Evolutionary conservation across 495 filamentous ascomycete genomes (phyloP).

Genomic region (Xylaria cubensis): DNA sequence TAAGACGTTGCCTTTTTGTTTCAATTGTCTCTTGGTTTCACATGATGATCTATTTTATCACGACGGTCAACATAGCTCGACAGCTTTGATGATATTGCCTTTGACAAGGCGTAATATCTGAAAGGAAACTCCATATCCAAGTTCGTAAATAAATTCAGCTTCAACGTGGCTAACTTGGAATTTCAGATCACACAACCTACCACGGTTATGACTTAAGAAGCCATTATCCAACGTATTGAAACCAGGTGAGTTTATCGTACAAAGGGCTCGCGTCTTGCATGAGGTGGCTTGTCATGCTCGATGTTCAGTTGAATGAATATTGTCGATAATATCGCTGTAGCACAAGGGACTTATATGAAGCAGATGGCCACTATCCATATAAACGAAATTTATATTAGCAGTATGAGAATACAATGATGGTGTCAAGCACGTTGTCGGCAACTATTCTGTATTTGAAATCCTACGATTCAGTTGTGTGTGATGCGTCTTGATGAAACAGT

Average conservation of each 20-base stretch:
- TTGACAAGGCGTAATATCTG: conserved; percentile 83
- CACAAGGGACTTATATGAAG: not conserved
- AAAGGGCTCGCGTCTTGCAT: not conserved
- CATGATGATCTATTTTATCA: conserved; percentile 86
- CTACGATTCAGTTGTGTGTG: not conserved
- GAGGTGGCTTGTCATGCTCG: not conserved
- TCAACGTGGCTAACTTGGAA: conserved; percentile 12
- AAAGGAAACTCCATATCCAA: conserved; percentile 41
- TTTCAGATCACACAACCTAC: not conserved
- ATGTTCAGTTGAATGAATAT: not conserved
- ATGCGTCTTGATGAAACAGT: not conserved
- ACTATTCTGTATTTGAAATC: not conserved
- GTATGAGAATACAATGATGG: not conserved
- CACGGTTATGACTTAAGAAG: not conserved
- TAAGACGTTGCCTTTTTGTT: conserved; percentile 21
- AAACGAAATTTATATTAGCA: not conserved
- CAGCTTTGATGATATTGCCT: conserved; percentile 90
- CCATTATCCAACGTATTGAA: not conserved
- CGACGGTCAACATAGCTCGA: conserved; percentile 96
- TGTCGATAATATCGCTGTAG: not conserved
- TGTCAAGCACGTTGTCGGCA: not conserved
- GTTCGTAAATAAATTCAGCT: not conserved
- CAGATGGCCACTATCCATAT: not conserved
- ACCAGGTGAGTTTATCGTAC: not conserved
- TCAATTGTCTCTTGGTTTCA: conserved; percentile 2